Evolutionary conservation across 2,329 filamentous ascomycete genomes (phyloP), one percentile per base, ranked within the genome.

Genomic region (Pestalotiopsis fici): DNA sequence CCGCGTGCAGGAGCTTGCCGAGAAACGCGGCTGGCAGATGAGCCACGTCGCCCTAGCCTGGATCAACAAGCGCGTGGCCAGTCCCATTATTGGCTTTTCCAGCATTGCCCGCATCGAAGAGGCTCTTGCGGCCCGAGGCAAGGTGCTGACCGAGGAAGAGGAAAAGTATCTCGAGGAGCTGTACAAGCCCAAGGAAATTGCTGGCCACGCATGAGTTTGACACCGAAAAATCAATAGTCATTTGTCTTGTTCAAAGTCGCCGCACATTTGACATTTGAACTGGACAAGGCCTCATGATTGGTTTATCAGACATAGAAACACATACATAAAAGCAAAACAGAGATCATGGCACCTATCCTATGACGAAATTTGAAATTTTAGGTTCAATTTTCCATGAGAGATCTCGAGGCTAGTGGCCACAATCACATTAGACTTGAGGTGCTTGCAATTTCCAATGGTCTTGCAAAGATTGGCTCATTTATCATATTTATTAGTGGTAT

Each of bases 41-140:
- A 86, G 87, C 57, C 86, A 90, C 66, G 86, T 93, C 23, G 85
- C 88, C 1, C 82, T 90, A 65, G 89, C 88, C 2, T 93, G 90
- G 90, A 83, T 85, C 66, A 79, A 87, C 70, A 82, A 83, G 69
- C 80, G 84, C 57, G 83, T 85, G 5, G 77, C 83, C 27, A 87
- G 83, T 70, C 89, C 88, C 1, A 91, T 92, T 67, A 80, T 91
- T 65, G 90, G 90, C 0, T 81, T 92, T 71, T 86, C 83, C 69
- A 90, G 82, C 65, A 80, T 85, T 39, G 81, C 83, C 67, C 80
- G 90, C n/a, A 85, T 92, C 57, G 86, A 90, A 43, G 88, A 92
- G 79, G 87, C 88, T 1, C 80, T 90, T 21, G 78, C 81, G 2
- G 78, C 81, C 0, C 71, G 79, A 4, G 80, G 79, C 2, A 83